These are phyloP conservation scores for Epithele typhae DNA, from an alignment of 768 basidiomycete genomes.

Conservation along the genomic window DNA sequence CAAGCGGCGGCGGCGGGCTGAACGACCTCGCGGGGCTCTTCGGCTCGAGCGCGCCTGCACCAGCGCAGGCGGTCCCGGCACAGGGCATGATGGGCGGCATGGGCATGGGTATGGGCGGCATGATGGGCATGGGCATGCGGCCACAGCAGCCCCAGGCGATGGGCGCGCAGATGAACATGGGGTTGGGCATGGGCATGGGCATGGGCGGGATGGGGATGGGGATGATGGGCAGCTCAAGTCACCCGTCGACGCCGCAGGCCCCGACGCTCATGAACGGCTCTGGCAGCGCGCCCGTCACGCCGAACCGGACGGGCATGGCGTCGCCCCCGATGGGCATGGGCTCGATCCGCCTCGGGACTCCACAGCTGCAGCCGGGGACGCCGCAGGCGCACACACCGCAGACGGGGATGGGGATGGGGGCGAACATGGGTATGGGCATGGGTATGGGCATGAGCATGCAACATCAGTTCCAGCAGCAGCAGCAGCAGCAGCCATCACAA, in stretches of 20 bases:
- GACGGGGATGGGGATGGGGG: too few relatives aligned
- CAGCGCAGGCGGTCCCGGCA: not conserved
- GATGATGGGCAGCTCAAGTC: slow-evolving; percentile 1
- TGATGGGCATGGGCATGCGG: slow-evolving; percentile 10
- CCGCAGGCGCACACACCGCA: too few relatives aligned
- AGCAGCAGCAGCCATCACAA: slow-evolving; percentile 14
- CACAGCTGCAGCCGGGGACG: slow-evolving; percentile 21
- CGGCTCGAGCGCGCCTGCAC: slow-evolving; percentile 1
- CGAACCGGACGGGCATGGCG: not conserved
- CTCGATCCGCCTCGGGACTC: slow-evolving; percentile 31
- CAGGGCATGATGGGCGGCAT: slow-evolving; percentile 3
- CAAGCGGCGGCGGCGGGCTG: slow-evolving; percentile 23
- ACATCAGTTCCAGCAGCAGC: slow-evolving; percentile 10
- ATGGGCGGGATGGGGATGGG: slow-evolving; percentile 9
- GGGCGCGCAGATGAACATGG: not conserved
- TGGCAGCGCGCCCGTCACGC: not conserved
- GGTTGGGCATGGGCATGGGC: not conserved
- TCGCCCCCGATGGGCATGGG: slow-evolving; percentile 17
- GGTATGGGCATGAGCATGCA: slow-evolving; percentile 16
- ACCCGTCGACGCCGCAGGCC: slow-evolving; percentile 4
- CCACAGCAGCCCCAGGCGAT: too few relatives aligned
- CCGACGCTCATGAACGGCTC: slow-evolving; percentile 4
- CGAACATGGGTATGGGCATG: too few relatives aligned
- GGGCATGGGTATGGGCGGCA: slow-evolving; percentile 11
- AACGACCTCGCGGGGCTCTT: slow-evolving; percentile 69